Percentiles rank a stretch among this genome's conserved stretches.
Evolutionary conservation across 371 early-diverging fungal species (phyloP).

Genomic region (Mucor lusitanicus): DNA sequence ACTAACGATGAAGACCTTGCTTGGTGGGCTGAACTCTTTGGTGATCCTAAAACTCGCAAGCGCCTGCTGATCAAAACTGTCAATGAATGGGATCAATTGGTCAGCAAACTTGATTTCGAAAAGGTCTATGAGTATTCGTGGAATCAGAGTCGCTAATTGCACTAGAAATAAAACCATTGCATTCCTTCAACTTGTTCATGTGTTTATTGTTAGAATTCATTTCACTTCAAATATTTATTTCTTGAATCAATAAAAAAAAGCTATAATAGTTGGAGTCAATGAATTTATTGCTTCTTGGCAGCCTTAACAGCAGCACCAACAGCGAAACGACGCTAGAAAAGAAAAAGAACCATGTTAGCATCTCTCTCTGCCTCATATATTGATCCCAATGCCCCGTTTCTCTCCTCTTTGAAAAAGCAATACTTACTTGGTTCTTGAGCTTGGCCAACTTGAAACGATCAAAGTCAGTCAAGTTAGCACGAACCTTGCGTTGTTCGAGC

Average conservation of each 20-base stretch:
- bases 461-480: slow-evolving; percentile 89
- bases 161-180: neutral
- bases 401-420: too few species aligned
- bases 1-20: slow-evolving; percentile 52
- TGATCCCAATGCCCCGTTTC: too few species aligned
- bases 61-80: slow-evolving; percentile 41
- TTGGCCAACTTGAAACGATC: slow-evolving; percentile 95
- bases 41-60: slow-evolving; percentile 36
- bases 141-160: slow-evolving; percentile 21
- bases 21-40: slow-evolving; percentile 55
- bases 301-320: slow-evolving; percentile 43
- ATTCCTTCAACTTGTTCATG: neutral
- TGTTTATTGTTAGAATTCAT: slow-evolving; percentile 10
- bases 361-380: neutral
- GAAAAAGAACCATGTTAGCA: slow-evolving; percentile 5
- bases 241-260: neutral
- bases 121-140: slow-evolving; percentile 30
- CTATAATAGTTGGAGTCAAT: neutral
- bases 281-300: slow-evolving; percentile 46
- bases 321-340: slow-evolving; percentile 52
- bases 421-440: slow-evolving; percentile 78
- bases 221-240: neutral
- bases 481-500: slow-evolving; percentile 77
- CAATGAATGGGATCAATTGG: slow-evolving; percentile 47
- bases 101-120: slow-evolving; percentile 33